These are phyloP conservation scores for Cladorrhinum sp. DNA, from an alignment of 2,329 filamentous ascomycete genomes.

Conservation along the genomic window DNA sequence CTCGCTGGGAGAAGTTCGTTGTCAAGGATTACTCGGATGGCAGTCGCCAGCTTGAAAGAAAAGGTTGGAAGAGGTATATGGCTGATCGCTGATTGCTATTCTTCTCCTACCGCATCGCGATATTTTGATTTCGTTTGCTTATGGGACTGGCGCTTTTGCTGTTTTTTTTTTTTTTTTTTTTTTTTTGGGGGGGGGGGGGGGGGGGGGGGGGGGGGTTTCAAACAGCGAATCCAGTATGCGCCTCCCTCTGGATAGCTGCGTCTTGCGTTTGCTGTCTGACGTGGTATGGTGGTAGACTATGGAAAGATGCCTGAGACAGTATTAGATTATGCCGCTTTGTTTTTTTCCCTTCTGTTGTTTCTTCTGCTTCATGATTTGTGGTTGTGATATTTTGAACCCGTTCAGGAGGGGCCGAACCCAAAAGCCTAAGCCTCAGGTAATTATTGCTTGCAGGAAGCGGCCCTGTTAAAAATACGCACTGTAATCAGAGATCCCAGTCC, in stretches of 20 bases:
- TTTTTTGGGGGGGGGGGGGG: too few relatives aligned
- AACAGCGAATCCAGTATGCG: neutral
- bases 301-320: neutral
- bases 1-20: slow-evolving; percentile 84
- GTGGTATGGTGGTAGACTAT: neutral
- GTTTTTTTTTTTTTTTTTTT: too few relatives aligned
- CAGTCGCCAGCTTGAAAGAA: slow-evolving; percentile 61
- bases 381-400: neutral
- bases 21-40: slow-evolving; percentile 68
- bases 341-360: neutral
- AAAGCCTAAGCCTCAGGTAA: neutral
- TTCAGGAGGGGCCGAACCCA: neutral
- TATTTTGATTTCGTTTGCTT: too few relatives aligned
- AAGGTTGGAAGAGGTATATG: slow-evolving; percentile 73
- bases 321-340: neutral
- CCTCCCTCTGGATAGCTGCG: neutral
- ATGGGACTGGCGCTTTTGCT: too few relatives aligned
- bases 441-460: neutral
- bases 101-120: too few relatives aligned
- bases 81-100: neutral
- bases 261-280: neutral
- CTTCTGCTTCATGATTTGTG: neutral
- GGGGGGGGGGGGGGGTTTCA: too few relatives aligned
- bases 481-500: neutral
- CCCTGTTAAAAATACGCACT: neutral